Percentiles rank a stretch among this genome's conserved stretches.
These are phyloP conservation scores for Rhizopogon rudus DNA, from an alignment of 768 basidiomycete species.

Conservation along the genomic window DNA sequence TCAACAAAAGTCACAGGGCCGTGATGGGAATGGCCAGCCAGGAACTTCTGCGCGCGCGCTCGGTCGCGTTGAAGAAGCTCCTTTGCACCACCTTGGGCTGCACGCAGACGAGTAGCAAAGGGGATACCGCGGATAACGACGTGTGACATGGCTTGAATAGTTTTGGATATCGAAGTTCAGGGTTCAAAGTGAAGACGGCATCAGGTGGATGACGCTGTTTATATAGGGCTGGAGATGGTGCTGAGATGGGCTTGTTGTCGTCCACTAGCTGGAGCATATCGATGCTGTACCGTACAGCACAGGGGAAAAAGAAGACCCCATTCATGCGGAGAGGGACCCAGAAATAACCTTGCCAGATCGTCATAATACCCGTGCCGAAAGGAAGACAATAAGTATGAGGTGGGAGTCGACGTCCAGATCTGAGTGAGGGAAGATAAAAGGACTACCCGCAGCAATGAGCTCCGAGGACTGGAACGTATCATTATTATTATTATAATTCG, in stretches of 20 bases:
- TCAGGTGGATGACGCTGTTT: neutral
- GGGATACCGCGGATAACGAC: slow-evolving; percentile 33
- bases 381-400: too few relatives aligned
- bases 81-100: slow-evolving; percentile 31
- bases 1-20: slow-evolving; percentile 38
- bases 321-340: too few relatives aligned
- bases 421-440: too few relatives aligned
- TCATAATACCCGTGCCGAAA: too few relatives aligned
- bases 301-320: too few relatives aligned
- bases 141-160: slow-evolving; percentile 29
- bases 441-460: too few relatives aligned
- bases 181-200: neutral
- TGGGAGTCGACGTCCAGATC: too few relatives aligned
- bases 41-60: slow-evolving; percentile 49
- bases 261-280: neutral
- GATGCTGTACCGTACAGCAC: too few relatives aligned
- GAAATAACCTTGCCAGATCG: too few relatives aligned
- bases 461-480: too few relatives aligned
- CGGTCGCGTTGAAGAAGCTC: slow-evolving; percentile 50
- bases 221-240: slow-evolving; percentile 11
- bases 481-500: too few relatives aligned
- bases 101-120: slow-evolving; percentile 40
- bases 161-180: neutral
- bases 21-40: slow-evolving; percentile 49
- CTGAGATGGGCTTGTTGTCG: neutral